Conservation (phyloP, 2,329 filamentous ascomycete species). For the Talaromyces sp. region DNA sequence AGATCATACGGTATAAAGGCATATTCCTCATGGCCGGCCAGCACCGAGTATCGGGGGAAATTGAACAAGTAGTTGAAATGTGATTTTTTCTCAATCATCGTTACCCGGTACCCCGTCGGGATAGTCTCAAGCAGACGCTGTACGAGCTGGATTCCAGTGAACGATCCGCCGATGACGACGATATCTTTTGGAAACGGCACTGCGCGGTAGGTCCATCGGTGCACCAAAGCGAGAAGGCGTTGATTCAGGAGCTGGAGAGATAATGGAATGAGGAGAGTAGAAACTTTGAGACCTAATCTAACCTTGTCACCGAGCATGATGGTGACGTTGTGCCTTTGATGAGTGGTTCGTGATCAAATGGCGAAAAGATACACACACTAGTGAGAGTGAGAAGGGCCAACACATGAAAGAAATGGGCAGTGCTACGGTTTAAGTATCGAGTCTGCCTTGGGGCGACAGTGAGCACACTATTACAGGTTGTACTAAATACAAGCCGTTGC, state of each 20-base stretch:
- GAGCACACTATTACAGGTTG: background rate
- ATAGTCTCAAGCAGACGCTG: background rate
- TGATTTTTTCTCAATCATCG: constrained; percentile 2
- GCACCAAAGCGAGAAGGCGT: background rate
- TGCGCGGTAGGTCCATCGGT: constrained; percentile 1
- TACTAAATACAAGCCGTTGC: background rate
- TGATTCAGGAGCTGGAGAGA: background rate
- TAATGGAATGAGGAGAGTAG: background rate
- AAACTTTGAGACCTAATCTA: background rate
- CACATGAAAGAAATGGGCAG: background rate
- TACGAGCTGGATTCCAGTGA: background rate
- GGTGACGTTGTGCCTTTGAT: too few relatives aligned
- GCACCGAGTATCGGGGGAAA: constrained; percentile 4
- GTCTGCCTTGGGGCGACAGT: background rate
- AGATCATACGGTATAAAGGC: constrained; percentile 2
- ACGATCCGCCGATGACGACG: constrained; percentile 3
- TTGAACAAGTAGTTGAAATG: constrained; percentile 7
- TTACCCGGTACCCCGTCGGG: background rate
- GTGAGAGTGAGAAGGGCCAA: background rate
- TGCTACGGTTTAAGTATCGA: background rate
- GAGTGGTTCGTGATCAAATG: background rate
- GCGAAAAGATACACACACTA: background rate
- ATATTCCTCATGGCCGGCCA: constrained; percentile 1
- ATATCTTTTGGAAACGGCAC: constrained; percentile 1
- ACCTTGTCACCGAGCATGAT: background rate